Conservation (phyloP, 176 grass and related monocot genomes). For the sorghum (Sorghum bicolor) region DNA sequence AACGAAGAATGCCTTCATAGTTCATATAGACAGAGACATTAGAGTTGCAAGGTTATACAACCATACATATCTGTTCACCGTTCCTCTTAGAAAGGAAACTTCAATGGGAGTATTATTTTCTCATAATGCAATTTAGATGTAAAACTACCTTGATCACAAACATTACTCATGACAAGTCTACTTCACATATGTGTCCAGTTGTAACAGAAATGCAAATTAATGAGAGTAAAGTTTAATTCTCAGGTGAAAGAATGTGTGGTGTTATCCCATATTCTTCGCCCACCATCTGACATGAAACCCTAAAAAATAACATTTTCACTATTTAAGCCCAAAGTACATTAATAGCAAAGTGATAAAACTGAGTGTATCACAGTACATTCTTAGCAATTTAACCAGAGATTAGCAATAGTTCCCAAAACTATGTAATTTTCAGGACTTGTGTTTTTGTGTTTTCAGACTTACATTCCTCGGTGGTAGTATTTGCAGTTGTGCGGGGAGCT, state of each 20-base stretch:
- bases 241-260: neutral
- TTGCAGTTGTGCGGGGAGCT: slow-evolving; percentile 39
- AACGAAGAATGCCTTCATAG: neutral
- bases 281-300: neutral
- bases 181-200: neutral
- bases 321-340: neutral
- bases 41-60: neutral
- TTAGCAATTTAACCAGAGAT: neutral
- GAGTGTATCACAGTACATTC: neutral
- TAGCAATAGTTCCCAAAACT: neutral
- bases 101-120: neutral
- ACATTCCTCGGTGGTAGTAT: slow-evolving; percentile 64
- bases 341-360: neutral
- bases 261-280: neutral
- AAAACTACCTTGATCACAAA: neutral
- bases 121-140: neutral
- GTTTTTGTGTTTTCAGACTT: slow-evolving; percentile 32
- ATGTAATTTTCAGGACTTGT: slow-evolving; percentile 14
- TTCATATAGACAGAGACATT: neutral
- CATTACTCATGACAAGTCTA: neutral
- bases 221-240: neutral
- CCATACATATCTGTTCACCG: neutral
- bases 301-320: neutral
- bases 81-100: slow-evolving; percentile 7
- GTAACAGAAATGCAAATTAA: neutral